These are phyloP conservation scores for Alternaria viburni DNA, from an alignment of 2,329 filamentous ascomycete species.

Conservation along the genomic window DNA sequence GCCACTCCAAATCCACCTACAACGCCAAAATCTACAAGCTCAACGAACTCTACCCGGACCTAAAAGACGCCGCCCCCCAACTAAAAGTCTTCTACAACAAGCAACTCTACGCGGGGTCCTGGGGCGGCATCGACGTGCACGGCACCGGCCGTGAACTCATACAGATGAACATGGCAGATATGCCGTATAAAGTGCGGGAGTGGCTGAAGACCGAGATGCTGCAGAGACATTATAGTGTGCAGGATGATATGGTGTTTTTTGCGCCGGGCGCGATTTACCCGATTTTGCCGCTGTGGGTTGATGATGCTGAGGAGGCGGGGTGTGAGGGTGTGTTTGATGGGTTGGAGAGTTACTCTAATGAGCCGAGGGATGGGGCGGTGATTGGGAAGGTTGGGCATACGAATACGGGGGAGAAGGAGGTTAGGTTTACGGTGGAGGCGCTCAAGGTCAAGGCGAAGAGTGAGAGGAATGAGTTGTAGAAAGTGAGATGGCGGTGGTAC, in stretches of 20 bases:
- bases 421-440: constrained; percentile 42
- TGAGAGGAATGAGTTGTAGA: constrained; percentile 35
- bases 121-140: constrained; percentile 61
- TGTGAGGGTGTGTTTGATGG: constrained; percentile 51
- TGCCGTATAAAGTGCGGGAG: constrained; percentile 52
- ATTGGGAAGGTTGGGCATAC: constrained; percentile 37
- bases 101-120: constrained; percentile 57
- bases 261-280: constrained; percentile 61
- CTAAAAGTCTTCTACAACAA: constrained; percentile 48
- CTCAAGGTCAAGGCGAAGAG: constrained; percentile 28
- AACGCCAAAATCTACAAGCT: constrained; percentile 41
- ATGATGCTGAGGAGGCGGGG: constrained; percentile 45
- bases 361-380: constrained; percentile 38
- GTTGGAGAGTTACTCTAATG: constrained; percentile 39
- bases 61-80: constrained; percentile 38
- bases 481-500: background rate
- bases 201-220: constrained; percentile 58
- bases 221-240: constrained; percentile 49
- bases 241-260: constrained; percentile 57
- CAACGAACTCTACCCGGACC: constrained; percentile 39
- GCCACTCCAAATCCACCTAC: constrained; percentile 25
- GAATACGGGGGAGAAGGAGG: constrained; percentile 31
- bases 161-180: constrained; percentile 54
- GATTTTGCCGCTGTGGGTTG: constrained; percentile 59
- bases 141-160: constrained; percentile 57